Evolutionary conservation across 1,284 basidiomycete species (phyloP), one percentile per base, ranked within the genome.

Genomic region (Moesziomyces parantarcticus): DNA sequence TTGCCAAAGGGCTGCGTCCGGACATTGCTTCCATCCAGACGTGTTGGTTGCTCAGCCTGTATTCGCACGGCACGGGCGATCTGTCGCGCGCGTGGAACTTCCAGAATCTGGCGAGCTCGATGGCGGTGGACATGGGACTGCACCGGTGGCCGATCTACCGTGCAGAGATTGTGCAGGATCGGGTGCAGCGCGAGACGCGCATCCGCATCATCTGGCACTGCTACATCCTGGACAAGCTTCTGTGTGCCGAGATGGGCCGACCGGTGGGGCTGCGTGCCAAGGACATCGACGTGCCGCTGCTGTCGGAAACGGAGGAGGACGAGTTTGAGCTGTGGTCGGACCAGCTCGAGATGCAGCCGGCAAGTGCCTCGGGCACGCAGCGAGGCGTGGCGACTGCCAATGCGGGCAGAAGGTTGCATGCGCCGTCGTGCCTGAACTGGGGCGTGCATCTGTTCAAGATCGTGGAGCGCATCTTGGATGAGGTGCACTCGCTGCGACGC

Each of bases 81-180:
- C 84, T 86, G 60, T 79, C 81, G 26, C 78, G 80, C 10, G 85
- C 85, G 1, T 85, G 84, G 61, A 67, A 84, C 50, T 85, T 84
- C 52, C 80, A 79, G 8, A 84, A 85, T 10, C 71, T 85, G 39
- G 85, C 86, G 3, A 81, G 81, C 53, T 79, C 78, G 20, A 85
- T 86, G 85, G 82, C 83, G 7, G 75, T 86, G 23, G 85, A 84
- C 51, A 79, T 86, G 58, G 85, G 86, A 5, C 59, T 86, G 64
- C 84, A 86, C 56, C 74, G 84, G 2, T 75, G 67, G 59, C 65
- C 70, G 10, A 74, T 76, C 67, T 68, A 77, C 41, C 64, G 74
- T 16, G 46, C 74, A 21, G 65, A 75, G 52, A 67, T 75, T 49
- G 51, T 80, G 32, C 65, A 81, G 40, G 64, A 78, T 44, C 58